phyloP scores from a whole-genome alignment of 2,329 filamentous ascomycete genomes.

The Pseudopithomyces chartarum region DNA sequence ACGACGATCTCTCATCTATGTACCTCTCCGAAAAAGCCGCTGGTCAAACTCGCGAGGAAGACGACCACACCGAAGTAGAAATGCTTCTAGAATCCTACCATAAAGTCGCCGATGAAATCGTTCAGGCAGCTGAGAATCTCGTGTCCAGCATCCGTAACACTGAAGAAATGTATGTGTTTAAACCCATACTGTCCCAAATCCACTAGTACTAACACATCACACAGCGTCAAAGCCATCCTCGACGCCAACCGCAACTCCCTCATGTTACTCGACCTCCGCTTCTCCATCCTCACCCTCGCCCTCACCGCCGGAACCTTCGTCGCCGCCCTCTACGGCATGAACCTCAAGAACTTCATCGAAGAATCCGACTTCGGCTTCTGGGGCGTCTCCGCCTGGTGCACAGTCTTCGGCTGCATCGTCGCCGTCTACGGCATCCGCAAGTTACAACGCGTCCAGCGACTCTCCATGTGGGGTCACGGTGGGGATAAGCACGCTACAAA shows the following conservation, averaged over 20 bases:
- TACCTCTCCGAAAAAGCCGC: constrained; percentile 88
- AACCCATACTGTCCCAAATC: too few species aligned
- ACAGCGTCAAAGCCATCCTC: constrained; percentile 89
- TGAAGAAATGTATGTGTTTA: constrained; percentile 84
- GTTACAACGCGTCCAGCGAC: constrained; percentile 81
- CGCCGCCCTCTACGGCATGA: constrained; percentile 99
- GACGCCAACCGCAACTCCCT: constrained; percentile 98
- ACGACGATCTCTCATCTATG: constrained; percentile 94
- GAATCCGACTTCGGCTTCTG: constrained; percentile 87
- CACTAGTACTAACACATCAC: constrained; percentile 18
- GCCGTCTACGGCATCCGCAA: constrained; percentile 84
- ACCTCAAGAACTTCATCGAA: constrained; percentile 97
- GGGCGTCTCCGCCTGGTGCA: constrained; percentile 72
- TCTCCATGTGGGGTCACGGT: constrained; percentile 76
- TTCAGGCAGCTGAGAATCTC: constrained; percentile 90
- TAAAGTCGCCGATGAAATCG: constrained; percentile 97
- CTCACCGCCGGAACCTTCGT: constrained; percentile 93
- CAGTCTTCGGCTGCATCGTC: constrained; percentile 74
- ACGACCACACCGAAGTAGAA: constrained; percentile 95
- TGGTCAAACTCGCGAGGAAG: constrained; percentile 72
- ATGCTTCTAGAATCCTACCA: constrained; percentile 97
- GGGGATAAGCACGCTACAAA: constrained; percentile 18
- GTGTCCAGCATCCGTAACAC: constrained; percentile 96
- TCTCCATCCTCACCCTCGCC: constrained; percentile 93
- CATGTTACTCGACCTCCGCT: constrained; percentile 96